Evolutionary conservation across 2,329 filamentous ascomycete genomes (phyloP).

Genomic region (Colletotrichum noveboracense): DNA sequence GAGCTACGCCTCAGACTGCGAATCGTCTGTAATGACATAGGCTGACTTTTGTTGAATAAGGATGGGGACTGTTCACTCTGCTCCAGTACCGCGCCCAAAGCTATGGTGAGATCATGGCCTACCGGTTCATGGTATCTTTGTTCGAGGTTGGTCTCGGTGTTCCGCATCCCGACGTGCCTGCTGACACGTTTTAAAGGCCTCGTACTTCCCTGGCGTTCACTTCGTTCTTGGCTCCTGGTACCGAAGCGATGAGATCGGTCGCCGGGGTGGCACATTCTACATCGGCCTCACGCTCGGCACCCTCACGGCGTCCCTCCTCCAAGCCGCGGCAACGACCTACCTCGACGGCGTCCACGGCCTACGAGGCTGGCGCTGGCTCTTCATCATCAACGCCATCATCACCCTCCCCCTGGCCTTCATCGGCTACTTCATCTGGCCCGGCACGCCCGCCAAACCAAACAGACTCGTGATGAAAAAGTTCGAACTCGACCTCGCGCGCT

Average conservation of each 20-base stretch:
- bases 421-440: neutral
- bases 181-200: conserved; percentile 20
- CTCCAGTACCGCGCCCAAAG: conserved; percentile 55
- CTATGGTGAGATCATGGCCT: conserved; percentile 50
- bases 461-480: conserved; percentile 46
- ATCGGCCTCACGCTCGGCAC: conserved; percentile 56
- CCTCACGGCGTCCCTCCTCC: conserved; percentile 56
- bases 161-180: conserved; percentile 48
- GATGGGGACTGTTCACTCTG: conserved; percentile 63
- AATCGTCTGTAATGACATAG: fast-evolving
- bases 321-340: conserved; percentile 43
- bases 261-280: conserved; percentile 67
- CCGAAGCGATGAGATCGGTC: conserved; percentile 63
- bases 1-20: neutral
- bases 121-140: conserved; percentile 44
- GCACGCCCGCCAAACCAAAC: conserved; percentile 47
- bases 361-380: conserved; percentile 62
- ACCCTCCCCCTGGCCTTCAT: neutral
- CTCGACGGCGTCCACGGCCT: conserved; percentile 50
- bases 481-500: conserved; percentile 50
- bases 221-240: conserved; percentile 61
- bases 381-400: conserved; percentile 45
- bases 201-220: conserved; percentile 46
- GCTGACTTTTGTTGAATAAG: neutral
- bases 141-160: conserved; percentile 40